These are phyloP conservation scores for Penicillium psychrosexuale DNA, from an alignment of 2,329 filamentous ascomycete genomes.

Conservation along the genomic window DNA sequence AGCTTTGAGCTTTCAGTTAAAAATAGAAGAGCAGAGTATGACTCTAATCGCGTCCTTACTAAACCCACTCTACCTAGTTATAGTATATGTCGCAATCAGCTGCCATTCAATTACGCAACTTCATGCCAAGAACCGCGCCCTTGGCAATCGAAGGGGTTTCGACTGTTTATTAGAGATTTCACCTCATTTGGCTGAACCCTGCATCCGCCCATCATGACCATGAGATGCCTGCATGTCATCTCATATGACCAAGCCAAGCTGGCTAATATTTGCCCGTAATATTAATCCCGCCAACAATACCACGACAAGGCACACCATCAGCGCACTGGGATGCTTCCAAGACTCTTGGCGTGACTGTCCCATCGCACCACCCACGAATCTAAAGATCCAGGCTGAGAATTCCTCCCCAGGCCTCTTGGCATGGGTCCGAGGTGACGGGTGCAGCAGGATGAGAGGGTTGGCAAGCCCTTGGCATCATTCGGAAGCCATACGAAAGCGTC, in stretches of 20 bases:
- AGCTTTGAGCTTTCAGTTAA: neutral
- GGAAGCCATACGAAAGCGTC: neutral
- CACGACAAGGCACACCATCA: neutral
- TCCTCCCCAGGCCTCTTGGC: conserved; percentile 2
- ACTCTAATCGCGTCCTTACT: neutral
- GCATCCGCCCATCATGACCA: neutral
- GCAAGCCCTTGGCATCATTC: conserved; percentile 3
- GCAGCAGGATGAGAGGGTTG: neutral
- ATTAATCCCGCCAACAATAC: neutral
- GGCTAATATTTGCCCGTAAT: neutral
- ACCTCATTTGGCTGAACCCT: neutral
- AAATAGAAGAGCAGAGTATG: neutral
- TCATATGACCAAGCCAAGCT: neutral
- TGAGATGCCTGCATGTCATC: neutral
- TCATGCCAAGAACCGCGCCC: neutral
- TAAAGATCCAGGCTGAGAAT: neutral
- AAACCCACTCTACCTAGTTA: neutral
- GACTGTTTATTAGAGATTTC: neutral
- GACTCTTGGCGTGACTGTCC: conserved; percentile 4
- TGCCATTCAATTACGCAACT: neutral
- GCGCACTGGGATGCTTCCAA: conserved; percentile 1
- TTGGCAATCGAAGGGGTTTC: neutral
- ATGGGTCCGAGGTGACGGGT: neutral
- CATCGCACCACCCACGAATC: neutral
- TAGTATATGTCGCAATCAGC: neutral